Percentiles rank a stretch among this genome's conserved stretches.
Conservation (phyloP, 2,329 filamentous ascomycete genomes). For the Dactylellina drechsleri region DNA sequence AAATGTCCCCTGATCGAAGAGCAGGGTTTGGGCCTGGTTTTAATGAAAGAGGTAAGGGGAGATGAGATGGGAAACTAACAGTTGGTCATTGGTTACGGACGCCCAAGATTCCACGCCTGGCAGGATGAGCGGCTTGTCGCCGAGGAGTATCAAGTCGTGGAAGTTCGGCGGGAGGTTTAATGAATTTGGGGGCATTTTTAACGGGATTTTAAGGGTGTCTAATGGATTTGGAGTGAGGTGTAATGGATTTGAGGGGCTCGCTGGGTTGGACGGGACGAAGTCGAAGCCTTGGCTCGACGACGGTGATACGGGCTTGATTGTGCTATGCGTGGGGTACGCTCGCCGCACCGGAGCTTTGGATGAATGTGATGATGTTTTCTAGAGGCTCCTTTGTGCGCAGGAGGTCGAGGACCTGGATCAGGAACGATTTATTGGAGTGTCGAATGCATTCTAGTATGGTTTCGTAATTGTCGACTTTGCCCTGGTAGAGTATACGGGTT, state of each 20-base stretch:
- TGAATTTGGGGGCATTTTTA: no score
- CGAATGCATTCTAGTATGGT: not conserved
- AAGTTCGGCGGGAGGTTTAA: not conserved
- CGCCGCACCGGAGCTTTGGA: not conserved
- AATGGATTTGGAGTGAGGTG: not conserved
- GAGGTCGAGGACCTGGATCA: not conserved
- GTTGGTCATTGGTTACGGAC: not conserved
- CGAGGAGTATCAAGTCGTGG: not conserved
- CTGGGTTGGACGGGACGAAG: no score
- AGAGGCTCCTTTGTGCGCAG: not conserved
- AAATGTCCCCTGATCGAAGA: slow-evolving; percentile 8
- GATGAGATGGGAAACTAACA: slow-evolving; percentile 12
- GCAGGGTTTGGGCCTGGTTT: not conserved
- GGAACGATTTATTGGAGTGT: not conserved
- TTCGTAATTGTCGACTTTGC: slow-evolving; percentile 1
- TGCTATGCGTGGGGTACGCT: not conserved
- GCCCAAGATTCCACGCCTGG: slow-evolving; percentile 6
- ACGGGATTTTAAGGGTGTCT: no score
- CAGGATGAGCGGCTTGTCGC: not conserved
- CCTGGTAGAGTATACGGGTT: slow-evolving; percentile 4
- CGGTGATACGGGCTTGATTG: not conserved
- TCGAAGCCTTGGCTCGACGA: not conserved
- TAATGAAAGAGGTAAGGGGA: slow-evolving; percentile 7
- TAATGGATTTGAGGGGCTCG: no score
- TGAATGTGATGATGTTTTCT: slow-evolving; percentile 1